Percentiles rank a stretch among this genome's conserved stretches.
Evolutionary conservation across 78 protist genomes (phyloP).

Genomic region (Planoprotostelium fungivorum): DNA sequence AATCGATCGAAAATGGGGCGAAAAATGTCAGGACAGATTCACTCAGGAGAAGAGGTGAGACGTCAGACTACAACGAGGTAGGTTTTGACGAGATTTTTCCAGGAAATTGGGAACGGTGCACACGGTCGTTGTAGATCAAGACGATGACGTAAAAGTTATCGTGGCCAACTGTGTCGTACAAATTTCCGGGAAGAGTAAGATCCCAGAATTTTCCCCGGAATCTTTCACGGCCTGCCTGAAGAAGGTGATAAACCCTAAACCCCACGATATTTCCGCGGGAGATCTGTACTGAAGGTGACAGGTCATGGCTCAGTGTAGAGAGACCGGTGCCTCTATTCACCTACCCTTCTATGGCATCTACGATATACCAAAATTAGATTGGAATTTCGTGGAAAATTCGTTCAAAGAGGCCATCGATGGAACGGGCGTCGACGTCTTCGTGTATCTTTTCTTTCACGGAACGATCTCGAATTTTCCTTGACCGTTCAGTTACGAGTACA

Average conservation of each 20-base stretch:
- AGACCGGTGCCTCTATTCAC: constrained; percentile 25
- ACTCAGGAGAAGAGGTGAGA: constrained; percentile 8
- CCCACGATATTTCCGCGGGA: not conserved
- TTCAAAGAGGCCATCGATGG: constrained; percentile 3
- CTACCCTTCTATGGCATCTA: not conserved
- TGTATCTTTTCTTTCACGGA: constrained; percentile 16
- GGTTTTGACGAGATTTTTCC: not conserved
- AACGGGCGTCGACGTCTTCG: constrained; percentile 23
- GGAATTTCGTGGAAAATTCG: constrained; percentile 11
- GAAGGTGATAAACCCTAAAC: not conserved
- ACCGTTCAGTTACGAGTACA: not conserved
- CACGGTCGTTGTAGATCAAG: not conserved
- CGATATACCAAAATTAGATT: constrained; percentile 10
- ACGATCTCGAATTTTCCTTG: not conserved
- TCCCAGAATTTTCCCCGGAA: not conserved
- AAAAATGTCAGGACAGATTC: constrained; percentile 4
- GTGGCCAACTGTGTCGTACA: not conserved
- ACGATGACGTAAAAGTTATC: not conserved
- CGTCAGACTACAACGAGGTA: constrained; percentile 4
- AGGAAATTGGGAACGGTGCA: not conserved
- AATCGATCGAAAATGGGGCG: constrained; percentile 25
- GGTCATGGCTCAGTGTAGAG: constrained; percentile 2
- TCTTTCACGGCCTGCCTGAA: not conserved
- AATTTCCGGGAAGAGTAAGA: not conserved
- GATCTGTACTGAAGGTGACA: constrained; percentile 1